Conservation (phyloP, 78 protist species). For the Reticulomyxa filosa region DNA sequence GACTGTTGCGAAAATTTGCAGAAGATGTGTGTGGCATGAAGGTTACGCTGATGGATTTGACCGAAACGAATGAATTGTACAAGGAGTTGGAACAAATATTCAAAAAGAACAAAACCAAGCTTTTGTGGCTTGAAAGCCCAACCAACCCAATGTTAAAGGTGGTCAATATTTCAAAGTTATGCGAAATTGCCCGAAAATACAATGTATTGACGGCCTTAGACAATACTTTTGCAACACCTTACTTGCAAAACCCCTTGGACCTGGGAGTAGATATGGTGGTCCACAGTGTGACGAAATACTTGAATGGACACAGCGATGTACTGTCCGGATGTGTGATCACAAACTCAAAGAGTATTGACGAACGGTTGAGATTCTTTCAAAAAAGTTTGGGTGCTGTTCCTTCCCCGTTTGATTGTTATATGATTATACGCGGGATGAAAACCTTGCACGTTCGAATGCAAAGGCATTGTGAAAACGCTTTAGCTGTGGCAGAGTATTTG, state of each 20-base stretch:
- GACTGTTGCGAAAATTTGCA: conserved; percentile 28
- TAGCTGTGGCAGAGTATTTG: not conserved
- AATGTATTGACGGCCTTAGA: too few relatives aligned
- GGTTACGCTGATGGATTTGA: conserved; percentile 42
- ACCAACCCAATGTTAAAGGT: conserved; percentile 65
- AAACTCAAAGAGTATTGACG: conserved; percentile 17
- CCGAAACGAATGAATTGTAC: not conserved
- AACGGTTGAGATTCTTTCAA: conserved; percentile 32
- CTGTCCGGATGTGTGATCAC: conserved; percentile 50
- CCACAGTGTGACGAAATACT: conserved; percentile 71
- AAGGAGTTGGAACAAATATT: not conserved
- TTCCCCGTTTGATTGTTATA: conserved; percentile 60
- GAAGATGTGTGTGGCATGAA: conserved; percentile 19
- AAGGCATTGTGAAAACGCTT: conserved; percentile 3
- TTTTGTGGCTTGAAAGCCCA: conserved; percentile 75
- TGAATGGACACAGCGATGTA: conserved; percentile 72
- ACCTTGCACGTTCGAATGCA: conserved; percentile 14
- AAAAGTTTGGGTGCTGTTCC: conserved; percentile 46
- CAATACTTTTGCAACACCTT: not conserved
- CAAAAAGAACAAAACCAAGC: conserved; percentile 18
- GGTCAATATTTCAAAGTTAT: conserved; percentile 38
- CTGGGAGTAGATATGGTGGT: conserved; percentile 76
- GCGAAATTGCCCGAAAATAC: conserved; percentile 51
- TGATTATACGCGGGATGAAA: conserved; percentile 6
- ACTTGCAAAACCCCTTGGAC: conserved; percentile 37